Evolutionary conservation across 1,284 basidiomycete species (phyloP).

Genomic region (Tetrapyrgos nigripes): DNA sequence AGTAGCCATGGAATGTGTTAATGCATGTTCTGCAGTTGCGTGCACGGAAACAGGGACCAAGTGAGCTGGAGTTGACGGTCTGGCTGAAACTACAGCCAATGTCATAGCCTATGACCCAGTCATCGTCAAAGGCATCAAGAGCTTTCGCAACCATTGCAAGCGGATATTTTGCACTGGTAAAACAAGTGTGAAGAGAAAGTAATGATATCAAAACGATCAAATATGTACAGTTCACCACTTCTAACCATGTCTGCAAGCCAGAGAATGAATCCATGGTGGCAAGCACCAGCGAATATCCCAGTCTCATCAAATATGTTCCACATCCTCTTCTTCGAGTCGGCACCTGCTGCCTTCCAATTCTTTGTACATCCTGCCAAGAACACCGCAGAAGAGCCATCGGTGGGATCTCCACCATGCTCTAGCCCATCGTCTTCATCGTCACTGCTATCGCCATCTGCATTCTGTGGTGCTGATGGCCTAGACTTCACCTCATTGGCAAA

Average conservation of each 20-base stretch:
- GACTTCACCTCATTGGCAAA: conserved; percentile 24
- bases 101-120: conserved; percentile 37
- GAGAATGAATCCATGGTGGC: too few relatives aligned
- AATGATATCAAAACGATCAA: background rate
- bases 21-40: conserved; percentile 6
- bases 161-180: conserved; percentile 38
- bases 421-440: conserved; percentile 9
- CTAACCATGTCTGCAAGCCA: conserved; percentile 39
- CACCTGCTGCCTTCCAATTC: conserved; percentile 30
- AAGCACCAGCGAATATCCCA: conserved; percentile 38
- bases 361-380: conserved; percentile 19
- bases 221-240: conserved; percentile 40
- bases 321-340: conserved; percentile 33
- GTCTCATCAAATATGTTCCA: conserved; percentile 37
- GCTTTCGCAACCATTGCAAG: conserved; percentile 33
- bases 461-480: background rate
- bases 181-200: background rate
- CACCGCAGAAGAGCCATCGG: background rate
- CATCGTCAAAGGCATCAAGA: conserved; percentile 25
- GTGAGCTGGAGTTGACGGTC: conserved; percentile 31
- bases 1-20: too few relatives aligned
- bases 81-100: conserved; percentile 36
- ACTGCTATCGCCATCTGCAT: background rate
- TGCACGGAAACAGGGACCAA: background rate
- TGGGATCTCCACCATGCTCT: conserved; percentile 3